phyloP scores from a whole-genome alignment of 345 rosid genomes.

The Carallia brachiata region DNA sequence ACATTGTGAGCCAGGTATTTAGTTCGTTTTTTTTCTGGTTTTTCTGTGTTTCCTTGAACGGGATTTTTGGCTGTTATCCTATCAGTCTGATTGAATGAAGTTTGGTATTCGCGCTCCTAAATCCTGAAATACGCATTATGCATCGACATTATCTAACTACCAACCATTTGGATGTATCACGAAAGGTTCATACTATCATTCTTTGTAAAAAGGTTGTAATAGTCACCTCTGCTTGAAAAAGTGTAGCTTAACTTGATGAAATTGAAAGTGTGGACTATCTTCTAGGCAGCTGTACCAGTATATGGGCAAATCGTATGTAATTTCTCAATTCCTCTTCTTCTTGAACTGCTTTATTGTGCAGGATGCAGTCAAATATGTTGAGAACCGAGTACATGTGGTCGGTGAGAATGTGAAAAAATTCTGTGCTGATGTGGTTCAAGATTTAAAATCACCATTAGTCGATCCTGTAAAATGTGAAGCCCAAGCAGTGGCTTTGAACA shows the following conservation, averaged over 20 bases:
- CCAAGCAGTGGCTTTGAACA: neutral
- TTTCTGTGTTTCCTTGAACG: too few relatives aligned
- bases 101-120: neutral
- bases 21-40: neutral
- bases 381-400: conserved; percentile 35
- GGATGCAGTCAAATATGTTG: conserved; percentile 48
- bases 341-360: conserved; percentile 23
- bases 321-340: conserved; percentile 5
- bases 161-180: too few relatives aligned
- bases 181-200: too few relatives aligned
- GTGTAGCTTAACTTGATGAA: neutral
- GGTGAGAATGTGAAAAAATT: conserved; percentile 42
- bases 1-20: conserved; percentile 51
- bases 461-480: conserved; percentile 33
- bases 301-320: neutral
- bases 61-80: neutral
- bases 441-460: conserved; percentile 24
- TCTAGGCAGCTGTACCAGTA: neutral
- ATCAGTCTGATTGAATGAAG: neutral
- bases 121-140: neutral
- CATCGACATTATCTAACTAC: too few relatives aligned
- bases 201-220: too few relatives aligned
- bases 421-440: conserved; percentile 38
- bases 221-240: neutral
- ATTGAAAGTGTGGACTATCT: neutral